These are phyloP conservation scores for Sugiyamaella grinbergsii DNA, from an alignment of 1,139 yeast genomes.

Conservation along the genomic window DNA sequence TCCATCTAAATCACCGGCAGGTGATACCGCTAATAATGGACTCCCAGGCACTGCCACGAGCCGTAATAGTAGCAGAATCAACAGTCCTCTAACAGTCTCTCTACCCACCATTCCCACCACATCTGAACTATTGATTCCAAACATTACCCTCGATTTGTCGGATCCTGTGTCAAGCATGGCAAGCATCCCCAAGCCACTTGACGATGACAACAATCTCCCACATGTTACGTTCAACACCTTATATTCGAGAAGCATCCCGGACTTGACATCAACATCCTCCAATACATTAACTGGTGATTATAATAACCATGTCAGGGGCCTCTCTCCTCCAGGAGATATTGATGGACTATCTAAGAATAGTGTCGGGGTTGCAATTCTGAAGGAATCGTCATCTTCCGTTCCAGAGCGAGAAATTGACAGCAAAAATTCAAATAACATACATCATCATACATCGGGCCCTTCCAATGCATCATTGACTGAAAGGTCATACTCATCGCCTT, in stretches of 20 bases:
- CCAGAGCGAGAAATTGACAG: neutral
- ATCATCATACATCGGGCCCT: slow-evolving; percentile 3
- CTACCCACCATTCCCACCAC: neutral
- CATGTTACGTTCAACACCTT: slow-evolving; percentile 7
- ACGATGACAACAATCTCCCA: neutral
- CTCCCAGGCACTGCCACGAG: neutral
- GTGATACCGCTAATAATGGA: neutral
- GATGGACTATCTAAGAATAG: neutral
- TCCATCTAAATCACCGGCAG: neutral
- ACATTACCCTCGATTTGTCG: slow-evolving; percentile 1
- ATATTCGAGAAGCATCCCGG: slow-evolving; percentile 12
- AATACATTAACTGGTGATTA: neutral
- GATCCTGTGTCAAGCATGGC: neutral
- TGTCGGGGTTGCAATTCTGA: neutral
- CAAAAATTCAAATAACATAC: neutral
- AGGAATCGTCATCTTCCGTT: neutral
- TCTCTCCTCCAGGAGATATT: neutral
- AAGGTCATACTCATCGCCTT: neutral
- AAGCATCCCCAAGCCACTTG: neutral
- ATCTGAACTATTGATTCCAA: slow-evolving; percentile 6
- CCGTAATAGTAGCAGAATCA: neutral
- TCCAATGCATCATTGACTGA: slow-evolving; percentile 2
- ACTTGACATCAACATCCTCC: slow-evolving; percentile 2
- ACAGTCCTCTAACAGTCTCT: slow-evolving; percentile 9
- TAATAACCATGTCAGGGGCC: neutral